Percentiles rank a stretch among this genome's conserved stretches.
Conservation (phyloP, 129 eudicot species). For the Flaveria robusta region DNA sequence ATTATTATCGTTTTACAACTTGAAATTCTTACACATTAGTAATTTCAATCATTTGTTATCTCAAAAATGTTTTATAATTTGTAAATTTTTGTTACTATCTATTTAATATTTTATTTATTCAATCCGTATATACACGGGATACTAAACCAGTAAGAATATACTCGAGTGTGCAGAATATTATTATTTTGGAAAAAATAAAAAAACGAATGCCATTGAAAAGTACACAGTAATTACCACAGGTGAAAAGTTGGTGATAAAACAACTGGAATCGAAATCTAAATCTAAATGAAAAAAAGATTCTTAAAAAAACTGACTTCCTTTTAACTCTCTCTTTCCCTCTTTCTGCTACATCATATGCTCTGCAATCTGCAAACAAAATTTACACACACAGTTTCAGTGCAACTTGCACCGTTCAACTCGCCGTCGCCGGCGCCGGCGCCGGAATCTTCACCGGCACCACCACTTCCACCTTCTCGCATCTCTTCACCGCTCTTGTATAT, state of each 20-base stretch:
- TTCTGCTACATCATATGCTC: conserved; percentile 14
- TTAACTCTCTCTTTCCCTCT: conserved; percentile 22
- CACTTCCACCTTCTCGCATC: not conserved
- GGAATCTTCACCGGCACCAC: conserved; percentile 1
- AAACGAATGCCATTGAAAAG: not conserved
- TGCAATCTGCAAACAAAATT: conserved; percentile 16
- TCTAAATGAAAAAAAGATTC: conserved; percentile 26
- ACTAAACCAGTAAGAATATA: too few species aligned
- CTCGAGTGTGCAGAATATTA: too few species aligned
- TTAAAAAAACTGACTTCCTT: conserved; percentile 35
- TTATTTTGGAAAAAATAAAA: too few species aligned
- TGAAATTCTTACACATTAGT: too few species aligned
- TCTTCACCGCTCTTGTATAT: not conserved
- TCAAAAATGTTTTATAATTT: too few species aligned
- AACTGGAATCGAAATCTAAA: conserved; percentile 42
- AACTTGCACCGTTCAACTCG: conserved; percentile 24
- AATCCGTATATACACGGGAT: too few species aligned
- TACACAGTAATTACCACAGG: conserved; percentile 20
- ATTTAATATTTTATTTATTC: too few species aligned
- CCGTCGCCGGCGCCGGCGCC: conserved; percentile 10
- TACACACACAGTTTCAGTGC: conserved; percentile 11
- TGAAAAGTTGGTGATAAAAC: conserved; percentile 15
- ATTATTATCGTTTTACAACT: too few species aligned
- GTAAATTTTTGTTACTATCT: too few species aligned
- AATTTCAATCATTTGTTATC: too few species aligned